Percentiles rank a stretch among this genome's conserved stretches.
Conservation (phyloP, 2,329 filamentous ascomycete species). For the Hypoxylon sp. region DNA sequence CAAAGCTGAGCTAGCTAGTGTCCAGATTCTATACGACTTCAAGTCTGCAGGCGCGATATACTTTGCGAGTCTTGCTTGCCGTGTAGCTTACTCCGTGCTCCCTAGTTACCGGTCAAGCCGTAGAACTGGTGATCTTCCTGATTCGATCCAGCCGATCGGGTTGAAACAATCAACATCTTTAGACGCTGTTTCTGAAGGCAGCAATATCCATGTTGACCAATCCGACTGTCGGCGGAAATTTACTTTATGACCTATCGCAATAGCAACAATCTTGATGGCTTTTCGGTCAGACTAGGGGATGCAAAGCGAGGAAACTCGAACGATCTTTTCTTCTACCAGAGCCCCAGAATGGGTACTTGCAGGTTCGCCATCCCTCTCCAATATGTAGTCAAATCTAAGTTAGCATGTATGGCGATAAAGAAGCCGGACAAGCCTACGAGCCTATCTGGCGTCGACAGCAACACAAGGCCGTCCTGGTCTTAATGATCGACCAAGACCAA, state of each 20-base stretch:
- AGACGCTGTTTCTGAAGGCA: slow-evolving; percentile 21
- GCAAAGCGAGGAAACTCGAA: slow-evolving; percentile 22
- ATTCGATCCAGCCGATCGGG: slow-evolving; percentile 30
- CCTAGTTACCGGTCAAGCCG: slow-evolving; percentile 27
- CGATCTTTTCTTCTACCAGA: slow-evolving; percentile 16
- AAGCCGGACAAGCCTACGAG: slow-evolving; percentile 28
- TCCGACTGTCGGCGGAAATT: slow-evolving; percentile 19
- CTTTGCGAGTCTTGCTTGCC: slow-evolving; percentile 27
- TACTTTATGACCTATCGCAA: slow-evolving; percentile 31
- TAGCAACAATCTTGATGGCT: slow-evolving; percentile 26
- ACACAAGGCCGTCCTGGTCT: slow-evolving; percentile 28
- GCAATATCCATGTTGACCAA: slow-evolving; percentile 24
- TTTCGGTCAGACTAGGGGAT: slow-evolving; percentile 33
- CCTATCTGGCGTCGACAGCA: slow-evolving; percentile 18
- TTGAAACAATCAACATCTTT: slow-evolving; percentile 27
- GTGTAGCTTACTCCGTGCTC: slow-evolving; percentile 27
- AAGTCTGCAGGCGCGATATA: slow-evolving; percentile 21
- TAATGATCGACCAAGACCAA: slow-evolving; percentile 27
- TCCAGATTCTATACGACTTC: slow-evolving; percentile 16
- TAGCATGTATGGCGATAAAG: slow-evolving; percentile 22
- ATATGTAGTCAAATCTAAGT: slow-evolving; percentile 31
- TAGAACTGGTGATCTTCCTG: slow-evolving; percentile 19
- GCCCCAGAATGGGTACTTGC: slow-evolving; percentile 28
- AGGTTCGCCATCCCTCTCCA: slow-evolving; percentile 19
- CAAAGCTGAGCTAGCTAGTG: slow-evolving; percentile 30